phyloP scores from a whole-genome alignment of 2,329 filamentous ascomycete genomes.

The Diaporthe helianthi region DNA sequence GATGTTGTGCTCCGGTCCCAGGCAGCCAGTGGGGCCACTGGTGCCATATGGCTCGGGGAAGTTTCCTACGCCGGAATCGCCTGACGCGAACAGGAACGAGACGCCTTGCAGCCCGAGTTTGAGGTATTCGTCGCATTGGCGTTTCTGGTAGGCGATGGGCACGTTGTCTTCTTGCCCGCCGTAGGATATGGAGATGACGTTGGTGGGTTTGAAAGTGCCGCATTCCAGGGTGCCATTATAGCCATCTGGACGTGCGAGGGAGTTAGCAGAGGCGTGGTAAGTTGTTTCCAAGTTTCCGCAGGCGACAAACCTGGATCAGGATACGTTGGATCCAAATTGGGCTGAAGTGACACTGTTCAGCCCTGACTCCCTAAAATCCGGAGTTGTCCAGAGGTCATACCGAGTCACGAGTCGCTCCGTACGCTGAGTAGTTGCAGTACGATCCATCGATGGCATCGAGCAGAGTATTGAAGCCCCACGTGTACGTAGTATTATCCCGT shows the following conservation, averaged over 20 bases:
- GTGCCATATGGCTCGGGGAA: slow-evolving; percentile 40
- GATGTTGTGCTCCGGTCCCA: slow-evolving; percentile 47
- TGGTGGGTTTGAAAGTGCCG: slow-evolving; percentile 54
- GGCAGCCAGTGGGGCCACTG: slow-evolving; percentile 42
- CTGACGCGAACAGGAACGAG: slow-evolving; percentile 56
- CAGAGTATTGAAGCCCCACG: slow-evolving; percentile 31
- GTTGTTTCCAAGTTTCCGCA: neutral
- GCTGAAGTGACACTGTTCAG: neutral
- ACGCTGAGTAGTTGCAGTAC: slow-evolving; percentile 57
- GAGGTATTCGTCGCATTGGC: slow-evolving; percentile 58
- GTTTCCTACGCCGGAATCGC: slow-evolving; percentile 53
- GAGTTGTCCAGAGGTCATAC: slow-evolving; percentile 36
- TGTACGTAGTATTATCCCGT: slow-evolving; percentile 30
- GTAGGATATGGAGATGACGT: slow-evolving; percentile 64
- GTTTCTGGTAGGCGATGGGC: slow-evolving; percentile 59
- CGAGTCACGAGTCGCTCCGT: slow-evolving; percentile 54
- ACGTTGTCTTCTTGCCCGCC: slow-evolving; percentile 61
- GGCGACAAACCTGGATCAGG: slow-evolving; percentile 46
- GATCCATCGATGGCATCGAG: slow-evolving; percentile 57
- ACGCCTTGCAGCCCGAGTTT: slow-evolving; percentile 59
- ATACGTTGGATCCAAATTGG: slow-evolving; percentile 51
- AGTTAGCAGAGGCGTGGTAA: neutral
- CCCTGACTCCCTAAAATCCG: neutral
- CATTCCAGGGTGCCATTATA: slow-evolving; percentile 53
- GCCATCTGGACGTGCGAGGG: slow-evolving; percentile 44